A percentile compares a stretch with the other conserved stretches of the same genome.
Evolutionary conservation across 345 rosid species (phyloP).

Genomic region (Citrus mangshanensis): DNA sequence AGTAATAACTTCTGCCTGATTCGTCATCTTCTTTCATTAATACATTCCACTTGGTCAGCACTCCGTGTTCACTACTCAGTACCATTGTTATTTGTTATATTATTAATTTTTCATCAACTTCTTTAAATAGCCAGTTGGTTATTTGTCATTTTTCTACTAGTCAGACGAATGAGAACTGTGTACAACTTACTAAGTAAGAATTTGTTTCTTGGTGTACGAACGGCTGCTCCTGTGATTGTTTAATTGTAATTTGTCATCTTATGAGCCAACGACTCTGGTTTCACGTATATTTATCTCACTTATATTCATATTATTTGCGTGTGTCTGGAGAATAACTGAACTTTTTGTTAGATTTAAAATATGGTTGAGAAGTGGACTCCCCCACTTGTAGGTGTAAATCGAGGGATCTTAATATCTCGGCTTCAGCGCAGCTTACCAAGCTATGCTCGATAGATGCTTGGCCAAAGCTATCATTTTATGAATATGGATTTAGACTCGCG

Average conservation of each 20-base stretch:
- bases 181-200: background rate
- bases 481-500: too few relatives aligned
- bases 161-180: background rate
- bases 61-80: background rate
- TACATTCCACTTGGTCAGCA: background rate
- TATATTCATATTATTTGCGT: background rate
- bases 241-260: background rate
- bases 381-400: background rate
- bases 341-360: background rate
- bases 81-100: background rate
- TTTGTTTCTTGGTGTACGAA: background rate
- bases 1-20: background rate
- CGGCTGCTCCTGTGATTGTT: background rate
- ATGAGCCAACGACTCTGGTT: too few relatives aligned
- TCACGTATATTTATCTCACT: too few relatives aligned
- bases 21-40: background rate
- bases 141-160: background rate
- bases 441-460: background rate
- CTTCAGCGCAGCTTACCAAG: background rate
- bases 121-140: background rate
- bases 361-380: background rate
- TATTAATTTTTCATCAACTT: too few relatives aligned
- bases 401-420: background rate
- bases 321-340: background rate
- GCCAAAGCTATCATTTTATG: too few relatives aligned